Conservation (phyloP, 1,284 basidiomycete genomes). For the Rhodotorula sp. region DNA sequence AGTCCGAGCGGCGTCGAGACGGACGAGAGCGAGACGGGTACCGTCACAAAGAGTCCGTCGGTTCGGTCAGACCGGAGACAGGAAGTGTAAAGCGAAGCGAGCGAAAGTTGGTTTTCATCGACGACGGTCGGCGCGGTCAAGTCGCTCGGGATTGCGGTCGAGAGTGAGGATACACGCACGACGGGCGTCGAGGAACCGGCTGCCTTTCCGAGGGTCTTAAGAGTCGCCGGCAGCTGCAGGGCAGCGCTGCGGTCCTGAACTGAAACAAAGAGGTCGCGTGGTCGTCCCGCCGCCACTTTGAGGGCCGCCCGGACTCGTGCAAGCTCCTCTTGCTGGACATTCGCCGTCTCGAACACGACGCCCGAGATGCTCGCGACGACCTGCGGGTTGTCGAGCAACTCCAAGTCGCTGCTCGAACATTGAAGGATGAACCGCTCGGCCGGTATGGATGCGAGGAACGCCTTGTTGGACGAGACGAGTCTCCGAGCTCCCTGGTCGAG, state of each 20-base stretch:
- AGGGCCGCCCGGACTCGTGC: slow-evolving; percentile 30
- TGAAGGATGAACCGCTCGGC: slow-evolving; percentile 69
- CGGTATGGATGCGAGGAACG: slow-evolving; percentile 55
- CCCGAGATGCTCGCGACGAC: slow-evolving; percentile 64
- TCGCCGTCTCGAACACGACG: slow-evolving; percentile 69
- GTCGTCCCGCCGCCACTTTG: slow-evolving; percentile 49
- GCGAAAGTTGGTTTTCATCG: slow-evolving; percentile 58
- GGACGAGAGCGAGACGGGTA: slow-evolving; percentile 70
- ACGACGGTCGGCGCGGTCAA: not conserved
- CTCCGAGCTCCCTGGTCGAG: slow-evolving; percentile 76
- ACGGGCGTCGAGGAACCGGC: slow-evolving; percentile 49
- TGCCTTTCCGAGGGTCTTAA: not conserved
- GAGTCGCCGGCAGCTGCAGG: not conserved
- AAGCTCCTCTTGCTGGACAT: slow-evolving; percentile 49
- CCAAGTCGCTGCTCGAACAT: slow-evolving; percentile 68
- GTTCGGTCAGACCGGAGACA: slow-evolving; percentile 79
- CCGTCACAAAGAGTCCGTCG: slow-evolving; percentile 90
- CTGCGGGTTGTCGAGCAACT: slow-evolving; percentile 60
- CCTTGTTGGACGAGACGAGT: slow-evolving; percentile 53
- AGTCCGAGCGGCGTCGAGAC: slow-evolving; percentile 81
- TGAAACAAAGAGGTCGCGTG: slow-evolving; percentile 54
- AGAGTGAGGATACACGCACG: slow-evolving; percentile 33
- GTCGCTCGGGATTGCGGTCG: slow-evolving; percentile 52
- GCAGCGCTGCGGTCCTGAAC: not conserved
- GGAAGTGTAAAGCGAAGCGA: slow-evolving; percentile 83